A percentile compares a stretch with the other conserved stretches of the same genome.
Conservation (phyloP, 2,329 filamentous ascomycete genomes). For the Cryphonectria nitschkei region DNA sequence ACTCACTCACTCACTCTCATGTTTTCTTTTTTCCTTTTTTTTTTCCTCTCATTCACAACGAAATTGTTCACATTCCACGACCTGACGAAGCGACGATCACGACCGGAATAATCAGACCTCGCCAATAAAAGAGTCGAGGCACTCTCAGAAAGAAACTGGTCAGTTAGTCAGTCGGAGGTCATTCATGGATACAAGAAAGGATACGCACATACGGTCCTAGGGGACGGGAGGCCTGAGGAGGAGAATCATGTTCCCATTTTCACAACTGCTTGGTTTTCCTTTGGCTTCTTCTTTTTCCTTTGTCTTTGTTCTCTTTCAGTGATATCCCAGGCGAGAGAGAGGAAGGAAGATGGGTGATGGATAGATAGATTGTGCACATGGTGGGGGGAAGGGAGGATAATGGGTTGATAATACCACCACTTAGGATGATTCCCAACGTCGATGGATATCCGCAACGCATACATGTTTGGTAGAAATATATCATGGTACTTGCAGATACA, state of each 20-base stretch:
- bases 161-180: background rate
- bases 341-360: background rate
- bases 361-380: background rate
- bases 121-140: background rate
- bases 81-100: slow-evolving; percentile 28
- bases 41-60: background rate
- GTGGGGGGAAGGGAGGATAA: background rate
- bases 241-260: slow-evolving; percentile 3
- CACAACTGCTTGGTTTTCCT: background rate
- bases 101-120: slow-evolving; percentile 26
- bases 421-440: background rate
- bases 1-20: slow-evolving; percentile 1
- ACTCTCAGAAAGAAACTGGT: background rate
- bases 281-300: background rate
- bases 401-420: background rate
- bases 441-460: background rate
- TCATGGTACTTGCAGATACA: background rate
- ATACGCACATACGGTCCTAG: background rate
- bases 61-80: slow-evolving; percentile 2
- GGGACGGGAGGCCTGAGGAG: background rate
- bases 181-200: background rate
- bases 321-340: background rate
- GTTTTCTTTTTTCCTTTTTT: background rate
- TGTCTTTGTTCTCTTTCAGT: background rate
- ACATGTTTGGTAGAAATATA: background rate